These are phyloP conservation scores for Podila minutissima DNA, from an alignment of 192 early-diverging fungal genomes.

Conservation along the genomic window DNA sequence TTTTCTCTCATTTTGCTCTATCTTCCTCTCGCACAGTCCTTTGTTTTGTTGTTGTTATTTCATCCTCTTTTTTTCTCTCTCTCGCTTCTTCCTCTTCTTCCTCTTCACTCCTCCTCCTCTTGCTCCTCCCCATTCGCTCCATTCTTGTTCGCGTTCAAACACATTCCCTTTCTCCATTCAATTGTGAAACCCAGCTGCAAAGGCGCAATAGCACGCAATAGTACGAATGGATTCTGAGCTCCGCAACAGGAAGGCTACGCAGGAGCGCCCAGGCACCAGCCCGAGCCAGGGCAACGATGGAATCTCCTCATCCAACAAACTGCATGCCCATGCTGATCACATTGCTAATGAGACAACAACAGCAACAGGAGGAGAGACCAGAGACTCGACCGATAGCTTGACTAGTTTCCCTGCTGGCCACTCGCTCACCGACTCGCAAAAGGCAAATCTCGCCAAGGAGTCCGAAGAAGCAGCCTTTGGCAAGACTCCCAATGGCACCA, in stretches of 20 bases:
- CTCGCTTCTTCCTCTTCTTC: conserved; percentile 1
- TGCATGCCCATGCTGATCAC: conserved; percentile 11
- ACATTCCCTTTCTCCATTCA: background rate
- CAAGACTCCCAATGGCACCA: conserved; percentile 49
- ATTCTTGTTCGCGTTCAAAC: background rate
- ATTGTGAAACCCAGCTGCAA: background rate
- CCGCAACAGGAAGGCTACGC: conserved; percentile 38
- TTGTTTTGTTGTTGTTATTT: background rate
- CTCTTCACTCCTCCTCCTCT: background rate
- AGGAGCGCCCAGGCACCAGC: background rate
- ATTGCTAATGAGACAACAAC: background rate
- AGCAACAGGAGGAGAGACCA: background rate
- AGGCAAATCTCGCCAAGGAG: conserved; percentile 30
- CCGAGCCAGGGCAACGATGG: conserved; percentile 12
- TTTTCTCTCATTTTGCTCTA: background rate
- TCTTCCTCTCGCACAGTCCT: background rate
- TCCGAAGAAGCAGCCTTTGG: conserved; percentile 44
- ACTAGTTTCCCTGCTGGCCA: conserved; percentile 5
- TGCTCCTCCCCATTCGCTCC: background rate
- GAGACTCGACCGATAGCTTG: conserved; percentile 21
- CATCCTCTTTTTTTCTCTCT: background rate
- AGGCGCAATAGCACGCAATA: background rate
- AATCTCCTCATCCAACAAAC: conserved; percentile 43
- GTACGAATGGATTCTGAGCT: conserved; percentile 42
- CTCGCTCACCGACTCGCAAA: conserved; percentile 27